Evolutionary conservation across 176 grass and related monocot genomes (phyloP).

Genomic region (Zizania latifolia): DNA sequence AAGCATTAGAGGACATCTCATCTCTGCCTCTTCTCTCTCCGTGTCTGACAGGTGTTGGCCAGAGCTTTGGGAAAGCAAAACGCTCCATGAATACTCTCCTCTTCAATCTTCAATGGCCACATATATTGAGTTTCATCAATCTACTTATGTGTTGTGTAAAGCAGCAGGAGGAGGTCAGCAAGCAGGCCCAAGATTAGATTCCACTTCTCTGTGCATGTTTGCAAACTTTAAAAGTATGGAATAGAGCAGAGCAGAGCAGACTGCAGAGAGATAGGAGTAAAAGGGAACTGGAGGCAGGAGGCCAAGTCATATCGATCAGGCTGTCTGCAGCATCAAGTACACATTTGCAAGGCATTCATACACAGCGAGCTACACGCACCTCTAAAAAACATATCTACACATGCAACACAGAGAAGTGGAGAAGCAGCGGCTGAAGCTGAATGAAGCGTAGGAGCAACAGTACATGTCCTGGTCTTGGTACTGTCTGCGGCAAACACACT

Average conservation of each 20-base stretch:
- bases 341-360: neutral
- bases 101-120: neutral
- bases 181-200: constrained; percentile 19
- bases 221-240: constrained; percentile 1
- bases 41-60: neutral
- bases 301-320: constrained; percentile 23
- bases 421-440: neutral
- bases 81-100: neutral
- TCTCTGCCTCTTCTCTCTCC: too few species aligned
- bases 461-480: constrained; percentile 10
- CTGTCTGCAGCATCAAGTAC: constrained; percentile 18
- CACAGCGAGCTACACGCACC: neutral
- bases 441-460: neutral
- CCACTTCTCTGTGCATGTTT: constrained; percentile 2
- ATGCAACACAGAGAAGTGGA: neutral
- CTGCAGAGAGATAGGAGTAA: too few species aligned
- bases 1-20: neutral
- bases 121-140: too few species aligned
- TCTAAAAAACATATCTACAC: neutral
- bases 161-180: neutral
- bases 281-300: neutral
- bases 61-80: constrained; percentile 24
- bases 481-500: neutral
- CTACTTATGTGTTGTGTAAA: neutral
- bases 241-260: neutral